Evolutionary conservation across 495 filamentous ascomycete genomes (phyloP), one percentile per base, ranked within the genome.

Genomic region (Halenospora varia): DNA sequence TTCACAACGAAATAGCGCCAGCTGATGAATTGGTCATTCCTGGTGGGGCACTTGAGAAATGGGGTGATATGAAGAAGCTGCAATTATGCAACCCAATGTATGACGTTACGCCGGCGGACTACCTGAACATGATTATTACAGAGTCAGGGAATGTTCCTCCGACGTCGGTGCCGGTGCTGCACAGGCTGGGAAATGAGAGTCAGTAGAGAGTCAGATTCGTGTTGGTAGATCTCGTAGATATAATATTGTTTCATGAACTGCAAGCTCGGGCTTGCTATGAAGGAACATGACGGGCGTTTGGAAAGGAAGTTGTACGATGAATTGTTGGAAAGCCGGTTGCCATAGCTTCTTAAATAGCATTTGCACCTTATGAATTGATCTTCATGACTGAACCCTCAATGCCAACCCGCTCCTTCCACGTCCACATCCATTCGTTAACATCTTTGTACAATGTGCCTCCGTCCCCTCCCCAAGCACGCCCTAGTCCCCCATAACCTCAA

Each of bases 21-120:
- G 61, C 75, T 9, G 85, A 88, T 56, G 86, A 88, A 68, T 66
- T 89, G 39, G 73, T 84, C 4, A 63, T 67, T 24, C 56, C 64
- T 24, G 59, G 55, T 8, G 26, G 66, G 19, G 35, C 63, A 0
- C 64, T 90, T 23, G 67, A 68, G 24, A 77, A 79, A 44, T 89
- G 88, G 85, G 73, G 71, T 29, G 80, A 86, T 10, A 77, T 79
- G 13, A 73, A 79, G 15, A 84, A 84, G 53, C 69, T 89, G 42
- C 86, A 90, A 64, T 75, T 89, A 6, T 82, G 94, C 56, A 90
- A 96, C 64, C 76, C 96, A 59, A 82, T 97, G 79, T 97, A 92
- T 63, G 94, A 98, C 73, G 90, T 93, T 40, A 97, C 94, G 10
- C 90, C 89, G n/a, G 88, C 88, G 3, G 86, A 90, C 57, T 93